A percentile compares a stretch with the other conserved stretches of the same genome.
phyloP scores from a whole-genome alignment of 140 eudicot genomes.

The Flaveria floridana region DNA sequence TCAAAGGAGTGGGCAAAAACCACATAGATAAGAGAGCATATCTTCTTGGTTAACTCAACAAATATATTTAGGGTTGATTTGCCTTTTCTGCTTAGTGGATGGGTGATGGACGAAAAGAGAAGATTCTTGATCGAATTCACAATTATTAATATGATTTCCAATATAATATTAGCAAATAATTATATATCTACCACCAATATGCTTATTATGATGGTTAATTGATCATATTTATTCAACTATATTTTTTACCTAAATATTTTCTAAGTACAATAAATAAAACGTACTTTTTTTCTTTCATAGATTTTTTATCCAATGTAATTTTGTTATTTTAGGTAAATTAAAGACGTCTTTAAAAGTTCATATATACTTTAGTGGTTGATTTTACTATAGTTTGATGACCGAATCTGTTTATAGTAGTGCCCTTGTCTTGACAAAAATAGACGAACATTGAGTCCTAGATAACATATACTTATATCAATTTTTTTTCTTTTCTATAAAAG shows the following conservation, averaged over 20 bases:
- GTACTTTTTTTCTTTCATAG: background rate
- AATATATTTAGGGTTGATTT: slow-evolving; percentile 42
- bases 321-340: background rate
- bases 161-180: too few relatives aligned
- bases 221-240: background rate
- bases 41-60: slow-evolving; percentile 50
- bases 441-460: background rate
- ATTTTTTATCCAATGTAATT: background rate
- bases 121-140: slow-evolving; percentile 37
- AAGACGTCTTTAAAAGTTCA: background rate
- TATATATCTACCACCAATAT: slow-evolving; percentile 9
- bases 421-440: slow-evolving; percentile 1
- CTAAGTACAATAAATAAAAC: background rate
- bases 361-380: background rate
- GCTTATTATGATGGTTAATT: background rate
- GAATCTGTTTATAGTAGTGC: background rate
- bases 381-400: background rate
- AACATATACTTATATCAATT: too few relatives aligned
- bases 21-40: slow-evolving; percentile 50
- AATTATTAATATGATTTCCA: slow-evolving; percentile 13
- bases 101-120: slow-evolving; percentile 45
- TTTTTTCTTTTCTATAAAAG: background rate
- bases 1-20: slow-evolving; percentile 41
- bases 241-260: background rate
- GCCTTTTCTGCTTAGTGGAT: slow-evolving; percentile 49